These are phyloP conservation scores for Globisporangium cederbergense DNA, from an alignment of 352 stramenopile genomes.

Conservation along the genomic window DNA sequence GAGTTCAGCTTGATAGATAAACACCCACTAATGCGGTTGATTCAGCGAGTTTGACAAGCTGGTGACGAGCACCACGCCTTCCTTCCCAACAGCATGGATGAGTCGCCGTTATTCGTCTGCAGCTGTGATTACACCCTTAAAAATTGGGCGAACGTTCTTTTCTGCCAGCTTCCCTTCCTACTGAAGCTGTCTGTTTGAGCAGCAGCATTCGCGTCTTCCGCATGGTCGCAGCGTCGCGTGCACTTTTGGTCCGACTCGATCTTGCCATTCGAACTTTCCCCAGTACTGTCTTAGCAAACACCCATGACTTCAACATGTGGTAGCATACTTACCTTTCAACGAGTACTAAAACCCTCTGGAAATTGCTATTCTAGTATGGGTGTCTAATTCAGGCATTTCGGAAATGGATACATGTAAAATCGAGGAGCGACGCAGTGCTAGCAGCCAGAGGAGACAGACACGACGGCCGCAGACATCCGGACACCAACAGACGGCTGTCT, in stretches of 20 bases:
- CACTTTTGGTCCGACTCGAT: conserved; percentile 9
- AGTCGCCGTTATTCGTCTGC: background rate
- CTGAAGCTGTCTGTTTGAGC: background rate
- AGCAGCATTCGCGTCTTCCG: background rate
- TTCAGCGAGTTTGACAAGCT: background rate
- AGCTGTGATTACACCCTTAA: background rate
- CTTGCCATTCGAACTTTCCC: background rate
- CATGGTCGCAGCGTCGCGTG: background rate
- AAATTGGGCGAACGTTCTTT: conserved; percentile 10
- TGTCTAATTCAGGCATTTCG: background rate
- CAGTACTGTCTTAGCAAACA: background rate
- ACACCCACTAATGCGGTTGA: conserved; percentile 1
- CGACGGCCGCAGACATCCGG: conserved; percentile 1
- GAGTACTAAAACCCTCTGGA: background rate
- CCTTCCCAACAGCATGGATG: background rate
- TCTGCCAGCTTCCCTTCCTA: background rate
- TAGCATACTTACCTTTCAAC: background rate
- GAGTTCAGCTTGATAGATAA: background rate
- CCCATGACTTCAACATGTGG: background rate
- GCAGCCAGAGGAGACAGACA: background rate
- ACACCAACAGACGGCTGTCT: background rate
- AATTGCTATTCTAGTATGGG: background rate
- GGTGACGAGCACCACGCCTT: no score
- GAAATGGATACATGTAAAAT: conserved; percentile 5
- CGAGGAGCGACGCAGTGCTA: background rate